Evolutionary conservation across 2,329 filamentous ascomycete species (phyloP), one percentile per base, ranked within the genome.

Genomic region (Apiospora hydei): DNA sequence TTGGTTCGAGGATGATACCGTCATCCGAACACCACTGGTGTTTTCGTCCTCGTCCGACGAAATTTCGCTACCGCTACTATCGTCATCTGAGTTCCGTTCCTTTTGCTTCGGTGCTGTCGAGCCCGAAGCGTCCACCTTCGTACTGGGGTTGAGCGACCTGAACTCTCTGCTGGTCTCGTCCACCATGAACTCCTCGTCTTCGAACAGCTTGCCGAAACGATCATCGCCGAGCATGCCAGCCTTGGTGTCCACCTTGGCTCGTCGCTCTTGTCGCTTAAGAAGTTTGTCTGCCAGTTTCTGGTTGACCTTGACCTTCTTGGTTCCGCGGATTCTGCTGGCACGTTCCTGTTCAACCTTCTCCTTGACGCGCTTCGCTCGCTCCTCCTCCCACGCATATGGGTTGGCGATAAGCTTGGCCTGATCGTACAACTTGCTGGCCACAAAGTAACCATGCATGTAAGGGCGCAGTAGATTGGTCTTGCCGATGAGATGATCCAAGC

Each of bases 371-470:
- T 97, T 98, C 73, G 92, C 91, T 72, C 95, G 90, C 82, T 98
- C 94, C 78, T 98, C 94, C 80, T 98, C 94, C 88, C 93, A 97
- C 70, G 97, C 89, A 80, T 97, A 97, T 0, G 96, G 96, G 83
- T 98, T 98, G 69, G 93, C 93, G 77, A 98, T 98, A 73, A 99
- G 85, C 71, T 94, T 88, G 24, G 96, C 96, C 82, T 99, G 95
- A 80, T 99, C 97, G 82, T 99, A 98, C 38, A 99, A 84, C 79
- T 95, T 94, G 77, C 97, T 96, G 47, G 94, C 94, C 68, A 99
- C 95, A 84, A 99, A 99, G 87, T 96, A 98, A 77, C 96, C 97
- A 81, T 99, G 96, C 97, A 99, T 99, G 81, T 99, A 99, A 61
- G 96, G 96, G 64, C 96, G 89, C 53, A 99, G 86, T 26, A 98